phyloP scores from a whole-genome alignment of 495 filamentous ascomycete species.

The Aspergillus heteromorphus region DNA sequence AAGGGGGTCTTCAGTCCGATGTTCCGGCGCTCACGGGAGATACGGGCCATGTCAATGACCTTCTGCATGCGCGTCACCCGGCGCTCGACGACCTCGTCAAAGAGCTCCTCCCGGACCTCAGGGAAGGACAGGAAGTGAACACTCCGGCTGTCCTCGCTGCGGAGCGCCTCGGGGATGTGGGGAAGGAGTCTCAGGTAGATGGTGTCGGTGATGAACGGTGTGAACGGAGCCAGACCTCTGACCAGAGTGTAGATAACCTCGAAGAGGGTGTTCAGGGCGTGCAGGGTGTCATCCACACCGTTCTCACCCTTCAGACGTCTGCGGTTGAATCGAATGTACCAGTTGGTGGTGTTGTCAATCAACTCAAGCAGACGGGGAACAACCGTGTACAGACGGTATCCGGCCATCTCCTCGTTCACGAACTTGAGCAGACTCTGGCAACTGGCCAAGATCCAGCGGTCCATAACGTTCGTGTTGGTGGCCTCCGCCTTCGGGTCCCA shows the following conservation, averaged over 20 bases:
- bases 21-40: slow-evolving; percentile 77
- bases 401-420: slow-evolving; percentile 92
- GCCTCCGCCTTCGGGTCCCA: slow-evolving; percentile 71
- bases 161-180: slow-evolving; percentile 62
- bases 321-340: slow-evolving; percentile 99
- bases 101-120: slow-evolving; percentile 79
- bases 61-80: slow-evolving; percentile 88
- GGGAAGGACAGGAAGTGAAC: slow-evolving; percentile 94
- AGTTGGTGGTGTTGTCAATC: slow-evolving; percentile 96
- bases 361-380: slow-evolving; percentile 81
- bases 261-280: slow-evolving; percentile 94
- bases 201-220: slow-evolving; percentile 89
- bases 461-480: slow-evolving; percentile 89
- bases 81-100: slow-evolving; percentile 80
- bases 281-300: slow-evolving; percentile 78
- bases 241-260: slow-evolving; percentile 89
- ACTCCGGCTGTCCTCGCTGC: slow-evolving; percentile 66
- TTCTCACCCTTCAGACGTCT: slow-evolving; percentile 92
- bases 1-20: slow-evolving; percentile 87
- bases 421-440: slow-evolving; percentile 91
- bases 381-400: slow-evolving; percentile 89
- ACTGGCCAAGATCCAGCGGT: slow-evolving; percentile 90
- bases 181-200: slow-evolving; percentile 87
- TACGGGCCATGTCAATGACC: slow-evolving; percentile 84
- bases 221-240: slow-evolving; percentile 87